phyloP scores from a whole-genome alignment of 2,329 filamentous ascomycete species.

The Decorospora gaudefroyi region DNA sequence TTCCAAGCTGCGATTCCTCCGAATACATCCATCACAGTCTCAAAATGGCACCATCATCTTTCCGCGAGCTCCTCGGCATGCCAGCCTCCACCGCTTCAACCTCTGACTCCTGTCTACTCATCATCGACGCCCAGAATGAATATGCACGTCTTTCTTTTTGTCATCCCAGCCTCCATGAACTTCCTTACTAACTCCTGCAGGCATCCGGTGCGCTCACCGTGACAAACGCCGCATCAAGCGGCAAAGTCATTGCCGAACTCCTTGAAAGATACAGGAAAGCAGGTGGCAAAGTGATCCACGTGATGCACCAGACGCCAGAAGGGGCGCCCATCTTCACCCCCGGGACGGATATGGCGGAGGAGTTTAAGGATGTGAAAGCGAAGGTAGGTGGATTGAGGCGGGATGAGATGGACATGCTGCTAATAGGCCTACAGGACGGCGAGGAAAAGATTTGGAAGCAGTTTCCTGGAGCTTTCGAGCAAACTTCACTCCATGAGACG shows the following conservation, averaged over 20 bases:
- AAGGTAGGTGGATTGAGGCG: slow-evolving; percentile 19
- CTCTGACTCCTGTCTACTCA: slow-evolving; percentile 53
- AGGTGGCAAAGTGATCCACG: slow-evolving; percentile 62
- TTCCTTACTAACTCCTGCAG: neutral
- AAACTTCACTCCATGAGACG: slow-evolving; percentile 62
- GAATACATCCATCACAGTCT: too few relatives aligned
- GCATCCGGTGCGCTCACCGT: slow-evolving; percentile 62
- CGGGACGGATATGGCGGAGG: slow-evolving; percentile 61
- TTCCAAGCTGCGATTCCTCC: too few relatives aligned
- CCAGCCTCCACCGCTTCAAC: slow-evolving; percentile 61
- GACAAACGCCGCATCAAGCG: slow-evolving; percentile 57
- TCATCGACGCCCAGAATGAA: slow-evolving; percentile 16
- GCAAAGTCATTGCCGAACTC: slow-evolving; percentile 61
- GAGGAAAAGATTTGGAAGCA: slow-evolving; percentile 64
- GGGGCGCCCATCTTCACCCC: slow-evolving; percentile 70
- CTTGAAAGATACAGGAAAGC: slow-evolving; percentile 64
- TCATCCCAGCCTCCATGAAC: too few relatives aligned
- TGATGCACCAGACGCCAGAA: slow-evolving; percentile 62
- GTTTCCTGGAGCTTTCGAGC: slow-evolving; percentile 63
- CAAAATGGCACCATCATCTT: slow-evolving; percentile 29
- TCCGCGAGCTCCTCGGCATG: slow-evolving; percentile 61
- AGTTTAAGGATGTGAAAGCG: slow-evolving; percentile 64
- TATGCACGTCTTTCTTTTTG: slow-evolving; percentile 8
- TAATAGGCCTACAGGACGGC: slow-evolving; percentile 36
- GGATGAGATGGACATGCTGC: neutral